A percentile compares a stretch with the other conserved stretches of the same genome.
Conservation (phyloP, 345 rosid genomes). For the Acer negundo region DNA sequence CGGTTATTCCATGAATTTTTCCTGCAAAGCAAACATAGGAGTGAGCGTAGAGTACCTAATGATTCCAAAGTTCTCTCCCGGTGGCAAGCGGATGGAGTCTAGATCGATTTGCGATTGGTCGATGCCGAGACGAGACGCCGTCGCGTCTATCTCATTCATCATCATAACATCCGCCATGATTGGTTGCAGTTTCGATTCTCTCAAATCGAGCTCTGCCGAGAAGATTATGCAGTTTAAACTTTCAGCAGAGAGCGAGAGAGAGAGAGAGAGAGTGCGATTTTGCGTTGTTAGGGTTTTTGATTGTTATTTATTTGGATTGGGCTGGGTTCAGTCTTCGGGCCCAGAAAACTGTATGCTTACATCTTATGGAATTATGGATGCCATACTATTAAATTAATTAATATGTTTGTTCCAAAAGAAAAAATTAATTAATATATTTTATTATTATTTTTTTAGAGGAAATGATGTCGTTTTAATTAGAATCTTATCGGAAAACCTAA, state of each 20-base stretch:
- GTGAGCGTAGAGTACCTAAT: slow-evolving; percentile 42
- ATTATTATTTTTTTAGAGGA: too few species aligned
- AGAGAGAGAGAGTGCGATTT: neutral
- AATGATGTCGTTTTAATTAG: too few species aligned
- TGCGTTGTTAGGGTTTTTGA: too few species aligned
- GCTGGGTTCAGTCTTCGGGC: too few species aligned
- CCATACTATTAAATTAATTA: too few species aligned
- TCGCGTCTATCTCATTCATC: slow-evolving; percentile 49
- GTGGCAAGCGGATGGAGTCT: slow-evolving; percentile 62
- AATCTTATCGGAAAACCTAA: too few species aligned
- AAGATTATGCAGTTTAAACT: too few species aligned
- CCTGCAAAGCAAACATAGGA: neutral
- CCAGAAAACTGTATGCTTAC: too few species aligned
- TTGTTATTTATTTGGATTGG: too few species aligned
- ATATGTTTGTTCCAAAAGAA: too few species aligned
- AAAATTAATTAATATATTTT: too few species aligned
- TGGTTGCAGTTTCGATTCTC: neutral
- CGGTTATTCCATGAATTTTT: neutral
- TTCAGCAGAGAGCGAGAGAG: neutral
- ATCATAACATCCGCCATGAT: slow-evolving; percentile 55
- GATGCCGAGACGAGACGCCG: slow-evolving; percentile 59
- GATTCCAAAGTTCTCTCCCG: slow-evolving; percentile 65
- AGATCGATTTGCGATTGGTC: slow-evolving; percentile 57
- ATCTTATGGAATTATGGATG: too few species aligned
- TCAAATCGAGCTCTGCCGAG: neutral